Evolutionary conservation across 306 rosid species (phyloP).

Genomic region (Gillenia trifoliata): DNA sequence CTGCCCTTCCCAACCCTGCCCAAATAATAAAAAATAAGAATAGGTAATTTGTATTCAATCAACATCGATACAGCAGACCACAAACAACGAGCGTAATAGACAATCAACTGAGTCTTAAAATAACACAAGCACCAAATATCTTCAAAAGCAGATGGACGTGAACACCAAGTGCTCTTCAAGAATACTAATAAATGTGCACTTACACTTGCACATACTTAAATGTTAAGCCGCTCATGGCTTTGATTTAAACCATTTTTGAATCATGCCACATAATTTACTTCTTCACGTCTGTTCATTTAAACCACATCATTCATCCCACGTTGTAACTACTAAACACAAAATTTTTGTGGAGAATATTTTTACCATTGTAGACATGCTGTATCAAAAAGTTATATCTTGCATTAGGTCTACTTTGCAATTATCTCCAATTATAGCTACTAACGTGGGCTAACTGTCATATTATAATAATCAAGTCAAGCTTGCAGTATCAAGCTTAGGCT

Average conservation of each 20-base stretch:
- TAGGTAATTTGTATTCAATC: constrained; percentile 12
- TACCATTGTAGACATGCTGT: neutral
- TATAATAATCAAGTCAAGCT: neutral
- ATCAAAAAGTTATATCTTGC: neutral
- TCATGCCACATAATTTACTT: neutral
- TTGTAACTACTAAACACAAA: neutral
- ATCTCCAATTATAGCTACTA: neutral
- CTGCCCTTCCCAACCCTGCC: constrained; percentile 94
- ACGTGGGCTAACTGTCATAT: neutral
- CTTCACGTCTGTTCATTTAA: neutral
- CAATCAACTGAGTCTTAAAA: neutral
- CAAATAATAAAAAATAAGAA: constrained; percentile 15
- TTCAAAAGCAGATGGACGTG: neutral
- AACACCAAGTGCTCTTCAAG: neutral
- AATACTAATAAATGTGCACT: neutral
- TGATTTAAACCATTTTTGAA: neutral
- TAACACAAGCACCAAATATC: neutral
- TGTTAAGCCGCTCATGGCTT: neutral
- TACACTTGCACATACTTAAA: neutral
- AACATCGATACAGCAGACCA: neutral
- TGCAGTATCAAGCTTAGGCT: neutral
- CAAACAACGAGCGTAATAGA: neutral
- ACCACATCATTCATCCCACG: neutral
- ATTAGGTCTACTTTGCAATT: neutral
- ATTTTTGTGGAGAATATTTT: neutral